Conservation (phyloP, 202 grass and related monocot genomes). For the Musa balbisiana region DNA sequence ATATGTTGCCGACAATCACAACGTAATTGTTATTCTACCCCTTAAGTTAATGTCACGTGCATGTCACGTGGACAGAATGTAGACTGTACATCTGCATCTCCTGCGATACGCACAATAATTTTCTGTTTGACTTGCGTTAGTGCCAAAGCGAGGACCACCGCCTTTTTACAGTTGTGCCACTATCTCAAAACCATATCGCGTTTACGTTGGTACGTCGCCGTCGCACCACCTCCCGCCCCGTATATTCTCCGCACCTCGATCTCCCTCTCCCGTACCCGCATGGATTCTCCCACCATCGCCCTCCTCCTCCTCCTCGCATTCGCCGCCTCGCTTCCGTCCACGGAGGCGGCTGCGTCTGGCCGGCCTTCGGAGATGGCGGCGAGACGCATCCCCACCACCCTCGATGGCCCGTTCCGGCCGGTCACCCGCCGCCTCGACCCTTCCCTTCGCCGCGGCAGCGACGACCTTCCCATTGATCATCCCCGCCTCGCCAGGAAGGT, state of each 20-base stretch:
- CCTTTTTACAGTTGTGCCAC: too few species aligned
- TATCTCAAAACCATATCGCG: not conserved
- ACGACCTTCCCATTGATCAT: slow-evolving; percentile 57
- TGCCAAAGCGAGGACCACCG: too few species aligned
- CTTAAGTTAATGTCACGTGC: too few species aligned
- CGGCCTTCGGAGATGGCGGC: not conserved
- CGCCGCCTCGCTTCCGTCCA: not conserved
- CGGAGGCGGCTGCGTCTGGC: not conserved
- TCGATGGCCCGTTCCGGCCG: slow-evolving; percentile 65
- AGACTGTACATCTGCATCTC: too few species aligned
- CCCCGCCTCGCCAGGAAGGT: slow-evolving; percentile 42
- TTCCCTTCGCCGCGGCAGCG: slow-evolving; percentile 59
- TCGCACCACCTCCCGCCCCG: not conserved
- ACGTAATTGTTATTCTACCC: too few species aligned
- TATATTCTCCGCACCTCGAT: not conserved
- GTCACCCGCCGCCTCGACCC: slow-evolving; percentile 50
- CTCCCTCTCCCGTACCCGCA: not conserved
- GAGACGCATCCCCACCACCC: slow-evolving; percentile 50
- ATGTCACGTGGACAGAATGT: too few species aligned
- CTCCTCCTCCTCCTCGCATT: slow-evolving; percentile 1
- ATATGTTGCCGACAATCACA: too few species aligned
- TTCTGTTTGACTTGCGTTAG: too few species aligned
- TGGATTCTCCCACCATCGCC: not conserved
- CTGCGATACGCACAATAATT: too few species aligned
- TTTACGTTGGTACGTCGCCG: not conserved